Percentiles rank a stretch among this genome's conserved stretches.
phyloP scores from a whole-genome alignment of 2,329 filamentous ascomycete genomes.

The Rutstroemia sp. region DNA sequence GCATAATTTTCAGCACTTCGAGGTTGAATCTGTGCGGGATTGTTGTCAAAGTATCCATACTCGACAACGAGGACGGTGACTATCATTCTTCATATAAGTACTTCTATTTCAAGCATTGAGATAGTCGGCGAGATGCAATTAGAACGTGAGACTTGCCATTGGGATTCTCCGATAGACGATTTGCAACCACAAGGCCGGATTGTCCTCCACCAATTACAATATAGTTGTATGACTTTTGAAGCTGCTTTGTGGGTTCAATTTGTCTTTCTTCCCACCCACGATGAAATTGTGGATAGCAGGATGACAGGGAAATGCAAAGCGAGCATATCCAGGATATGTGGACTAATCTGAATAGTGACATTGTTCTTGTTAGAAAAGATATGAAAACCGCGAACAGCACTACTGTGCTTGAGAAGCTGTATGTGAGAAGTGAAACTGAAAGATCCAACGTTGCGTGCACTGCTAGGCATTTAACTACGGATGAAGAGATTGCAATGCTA shows the following conservation, averaged over 20 bases:
- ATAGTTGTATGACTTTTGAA: background rate
- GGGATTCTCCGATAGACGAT: background rate
- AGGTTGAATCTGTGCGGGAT: constrained; percentile 37
- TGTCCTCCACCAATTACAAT: background rate
- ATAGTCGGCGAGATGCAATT: background rate
- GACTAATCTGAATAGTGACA: background rate
- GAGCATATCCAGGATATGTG: background rate
- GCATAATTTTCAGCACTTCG: constrained; percentile 37
- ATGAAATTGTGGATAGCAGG: background rate
- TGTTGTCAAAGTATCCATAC: constrained; percentile 41
- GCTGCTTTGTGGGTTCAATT: background rate
- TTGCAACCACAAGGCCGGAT: background rate
- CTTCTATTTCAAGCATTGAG: background rate
- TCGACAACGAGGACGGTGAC: constrained; percentile 40
- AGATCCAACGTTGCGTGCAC: too few relatives aligned
- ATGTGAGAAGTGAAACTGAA: too few relatives aligned
- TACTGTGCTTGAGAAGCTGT: too few relatives aligned
- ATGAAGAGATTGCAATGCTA: too few relatives aligned
- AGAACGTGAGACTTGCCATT: background rate
- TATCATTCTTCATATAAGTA: background rate
- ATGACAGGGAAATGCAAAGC: background rate
- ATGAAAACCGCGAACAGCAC: too few relatives aligned
- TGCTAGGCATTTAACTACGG: too few relatives aligned
- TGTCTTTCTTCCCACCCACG: background rate
- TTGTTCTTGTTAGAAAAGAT: too few relatives aligned